Conservation (phyloP, 2,329 filamentous ascomycete species). For the Esteya vermicola region DNA sequence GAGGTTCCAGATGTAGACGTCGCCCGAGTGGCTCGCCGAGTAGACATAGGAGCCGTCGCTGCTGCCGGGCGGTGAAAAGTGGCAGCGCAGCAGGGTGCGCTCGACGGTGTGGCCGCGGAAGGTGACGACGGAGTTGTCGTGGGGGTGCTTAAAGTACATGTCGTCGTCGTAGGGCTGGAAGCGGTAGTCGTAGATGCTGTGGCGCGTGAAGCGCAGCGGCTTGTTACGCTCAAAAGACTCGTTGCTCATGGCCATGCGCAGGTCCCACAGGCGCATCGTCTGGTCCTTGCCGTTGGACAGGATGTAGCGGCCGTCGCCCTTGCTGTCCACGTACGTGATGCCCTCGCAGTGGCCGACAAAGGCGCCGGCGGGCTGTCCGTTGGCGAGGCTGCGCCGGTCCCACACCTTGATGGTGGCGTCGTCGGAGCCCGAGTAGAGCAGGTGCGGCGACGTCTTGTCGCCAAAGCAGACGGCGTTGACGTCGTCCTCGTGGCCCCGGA, state of each 20-base stretch:
- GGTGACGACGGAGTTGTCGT: slow-evolving; percentile 86
- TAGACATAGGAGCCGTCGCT: slow-evolving; percentile 90
- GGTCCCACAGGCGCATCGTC: slow-evolving; percentile 93
- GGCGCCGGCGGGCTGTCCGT: slow-evolving; percentile 54
- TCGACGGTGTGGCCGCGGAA: slow-evolving; percentile 84
- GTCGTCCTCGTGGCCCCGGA: slow-evolving; percentile 70
- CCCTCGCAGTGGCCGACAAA: slow-evolving; percentile 55
- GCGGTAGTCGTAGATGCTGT: slow-evolving; percentile 71
- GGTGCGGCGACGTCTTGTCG: slow-evolving; percentile 76
- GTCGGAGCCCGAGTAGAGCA: slow-evolving; percentile 90
- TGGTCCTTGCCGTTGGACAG: slow-evolving; percentile 93
- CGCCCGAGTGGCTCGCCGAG: slow-evolving; percentile 77
- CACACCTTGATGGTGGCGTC: slow-evolving; percentile 91
- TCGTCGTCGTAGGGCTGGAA: slow-evolving; percentile 50
- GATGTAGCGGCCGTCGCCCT: slow-evolving; percentile 64
- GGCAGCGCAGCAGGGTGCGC: slow-evolving; percentile 82
- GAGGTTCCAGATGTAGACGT: slow-evolving; percentile 84
- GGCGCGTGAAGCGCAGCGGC: slow-evolving; percentile 37
- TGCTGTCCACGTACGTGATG: slow-evolving; percentile 55
- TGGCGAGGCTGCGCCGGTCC: slow-evolving; percentile 86
- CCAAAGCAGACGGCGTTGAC: slow-evolving; percentile 97
- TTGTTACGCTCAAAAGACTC: slow-evolving; percentile 44
- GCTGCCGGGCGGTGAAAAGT: slow-evolving; percentile 78
- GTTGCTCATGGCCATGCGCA: slow-evolving; percentile 75
- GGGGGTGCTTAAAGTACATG: slow-evolving; percentile 56